Percentiles rank a stretch among this genome's conserved stretches.
phyloP scores from a whole-genome alignment of 495 filamentous ascomycete species.

The Xylaria venustula region DNA sequence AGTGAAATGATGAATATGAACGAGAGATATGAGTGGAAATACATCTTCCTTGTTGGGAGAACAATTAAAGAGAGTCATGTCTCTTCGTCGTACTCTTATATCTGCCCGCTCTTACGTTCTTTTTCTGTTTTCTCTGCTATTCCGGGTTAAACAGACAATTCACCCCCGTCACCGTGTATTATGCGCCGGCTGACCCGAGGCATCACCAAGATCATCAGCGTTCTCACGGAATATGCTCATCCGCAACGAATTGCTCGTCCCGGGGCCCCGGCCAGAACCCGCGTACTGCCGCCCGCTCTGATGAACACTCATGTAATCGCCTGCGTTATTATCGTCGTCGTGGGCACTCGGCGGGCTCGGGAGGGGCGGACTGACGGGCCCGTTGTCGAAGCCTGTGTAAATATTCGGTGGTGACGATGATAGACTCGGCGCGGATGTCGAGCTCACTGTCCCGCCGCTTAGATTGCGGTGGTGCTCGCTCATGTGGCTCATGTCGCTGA shows the following conservation, averaged over 20 bases:
- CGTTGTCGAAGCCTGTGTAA: conserved; percentile 8
- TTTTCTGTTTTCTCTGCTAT: background rate
- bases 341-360: conserved; percentile 28
- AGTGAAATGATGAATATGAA: background rate
- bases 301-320: conserved; percentile 29
- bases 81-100: too few relatives aligned
- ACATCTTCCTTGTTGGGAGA: too few relatives aligned
- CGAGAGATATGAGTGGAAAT: too few relatives aligned
- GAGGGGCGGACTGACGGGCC: conserved; percentile 8
- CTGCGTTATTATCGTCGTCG: conserved; percentile 9
- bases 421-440: conserved; percentile 18
- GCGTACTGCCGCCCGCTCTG: background rate
- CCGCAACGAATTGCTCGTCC: conserved; percentile 23
- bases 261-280: background rate
- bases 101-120: background rate
- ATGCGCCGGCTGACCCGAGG: background rate
- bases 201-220: conserved; percentile 29
- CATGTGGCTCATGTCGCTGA: conserved; percentile 42
- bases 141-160: too few relatives aligned
- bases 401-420: conserved; percentile 10
- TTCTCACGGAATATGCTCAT: conserved; percentile 40
- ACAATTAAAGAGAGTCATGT: too few relatives aligned
- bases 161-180: background rate
- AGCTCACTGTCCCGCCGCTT: conserved; percentile 44
- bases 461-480: conserved; percentile 48